Evolutionary conservation across 495 filamentous ascomycete genomes (phyloP).

Genomic region (Lepraria neglecta): DNA sequence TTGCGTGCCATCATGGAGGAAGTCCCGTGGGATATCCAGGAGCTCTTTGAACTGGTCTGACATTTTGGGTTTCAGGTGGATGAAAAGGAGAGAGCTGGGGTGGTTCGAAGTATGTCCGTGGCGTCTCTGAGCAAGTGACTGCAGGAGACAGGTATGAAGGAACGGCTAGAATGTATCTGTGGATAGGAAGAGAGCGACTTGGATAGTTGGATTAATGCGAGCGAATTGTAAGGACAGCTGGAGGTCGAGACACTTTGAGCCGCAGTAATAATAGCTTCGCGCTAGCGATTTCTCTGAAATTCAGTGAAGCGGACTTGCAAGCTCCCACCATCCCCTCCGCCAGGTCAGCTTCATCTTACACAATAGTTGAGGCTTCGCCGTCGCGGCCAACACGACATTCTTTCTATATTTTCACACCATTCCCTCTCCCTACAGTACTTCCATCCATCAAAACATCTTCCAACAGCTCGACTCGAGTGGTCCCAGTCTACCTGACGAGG

Average conservation of each 20-base stretch:
- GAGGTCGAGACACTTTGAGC: constrained; percentile 6
- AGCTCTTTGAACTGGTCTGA: constrained; percentile 74
- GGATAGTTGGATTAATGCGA: background rate
- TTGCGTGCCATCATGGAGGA: constrained; percentile 70
- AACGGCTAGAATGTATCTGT: background rate
- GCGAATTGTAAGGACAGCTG: constrained; percentile 7
- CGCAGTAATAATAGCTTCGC: background rate
- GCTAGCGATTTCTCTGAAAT: background rate
- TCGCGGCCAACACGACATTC: background rate
- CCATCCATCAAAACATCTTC: background rate
- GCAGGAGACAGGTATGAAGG: background rate
- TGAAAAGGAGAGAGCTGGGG: background rate
- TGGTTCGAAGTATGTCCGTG: too few species aligned
- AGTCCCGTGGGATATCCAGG: constrained; percentile 75
- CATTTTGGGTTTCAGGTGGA: constrained; percentile 37
- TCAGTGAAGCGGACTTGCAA: constrained; percentile 5
- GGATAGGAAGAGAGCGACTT: background rate
- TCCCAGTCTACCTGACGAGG: background rate
- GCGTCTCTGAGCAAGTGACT: background rate
- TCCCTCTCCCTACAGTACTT: background rate
- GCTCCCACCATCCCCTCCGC: background rate
- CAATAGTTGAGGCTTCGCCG: background rate
- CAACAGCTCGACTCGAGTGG: background rate
- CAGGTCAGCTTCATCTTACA: constrained; percentile 6
- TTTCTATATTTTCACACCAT: background rate